Evolutionary conservation across 1,284 basidiomycete genomes (phyloP).

Genomic region (Apiotrichum sp.): DNA sequence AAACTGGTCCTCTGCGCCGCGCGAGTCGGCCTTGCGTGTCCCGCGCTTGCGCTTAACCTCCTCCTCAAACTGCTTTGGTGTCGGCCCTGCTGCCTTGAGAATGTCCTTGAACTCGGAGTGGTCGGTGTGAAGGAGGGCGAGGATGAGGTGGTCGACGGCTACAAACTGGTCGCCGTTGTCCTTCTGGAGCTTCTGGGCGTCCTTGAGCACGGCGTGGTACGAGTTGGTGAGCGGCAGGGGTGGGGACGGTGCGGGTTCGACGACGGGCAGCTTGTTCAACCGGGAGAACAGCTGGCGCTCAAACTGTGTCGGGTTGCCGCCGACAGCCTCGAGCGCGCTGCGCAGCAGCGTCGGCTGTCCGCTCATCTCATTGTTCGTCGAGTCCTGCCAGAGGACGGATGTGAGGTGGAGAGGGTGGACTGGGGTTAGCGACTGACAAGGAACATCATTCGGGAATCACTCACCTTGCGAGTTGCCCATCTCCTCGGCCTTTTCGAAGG

Average conservation of each 20-base stretch:
- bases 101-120: constrained; percentile 46
- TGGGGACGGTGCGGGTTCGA: constrained; percentile 78
- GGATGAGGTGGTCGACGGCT: constrained; percentile 76
- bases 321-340: constrained; percentile 39
- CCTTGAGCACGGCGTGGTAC: constrained; percentile 63
- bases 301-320: constrained; percentile 41
- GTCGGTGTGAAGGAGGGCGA: constrained; percentile 61
- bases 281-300: constrained; percentile 38
- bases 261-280: constrained; percentile 61
- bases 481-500: constrained; percentile 49
- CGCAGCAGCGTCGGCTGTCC: constrained; percentile 40
- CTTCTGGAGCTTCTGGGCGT: constrained; percentile 74
- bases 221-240: constrained; percentile 57
- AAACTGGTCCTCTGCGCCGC: constrained; percentile 50
- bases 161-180: constrained; percentile 82
- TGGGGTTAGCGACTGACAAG: constrained; percentile 7
- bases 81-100: constrained; percentile 49
- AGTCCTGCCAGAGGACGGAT: constrained; percentile 42
- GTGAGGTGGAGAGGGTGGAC: constrained; percentile 47
- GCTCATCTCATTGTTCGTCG: constrained; percentile 15
- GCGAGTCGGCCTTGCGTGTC: constrained; percentile 52
- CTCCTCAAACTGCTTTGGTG: constrained; percentile 50
- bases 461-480: constrained; percentile 41
- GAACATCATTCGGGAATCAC: constrained; percentile 4
- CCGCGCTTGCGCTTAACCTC: constrained; percentile 52